These are phyloP conservation scores for Oryza punctata DNA, from an alignment of 176 grass and related monocot species.

Conservation along the genomic window DNA sequence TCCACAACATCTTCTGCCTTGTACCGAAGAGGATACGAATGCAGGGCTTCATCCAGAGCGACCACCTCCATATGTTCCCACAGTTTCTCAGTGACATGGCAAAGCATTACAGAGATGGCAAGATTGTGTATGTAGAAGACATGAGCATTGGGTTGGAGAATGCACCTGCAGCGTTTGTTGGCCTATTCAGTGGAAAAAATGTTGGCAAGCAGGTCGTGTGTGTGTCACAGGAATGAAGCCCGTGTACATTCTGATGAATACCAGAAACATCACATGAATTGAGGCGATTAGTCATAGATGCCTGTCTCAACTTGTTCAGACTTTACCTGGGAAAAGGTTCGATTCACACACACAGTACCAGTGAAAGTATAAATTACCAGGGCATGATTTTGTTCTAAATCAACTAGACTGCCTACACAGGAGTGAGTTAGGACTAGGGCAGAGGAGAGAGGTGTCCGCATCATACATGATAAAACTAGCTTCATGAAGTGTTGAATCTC, in stretches of 20 bases:
- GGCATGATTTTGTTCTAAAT: background rate
- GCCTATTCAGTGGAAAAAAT: slow-evolving; percentile 83
- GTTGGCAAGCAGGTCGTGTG: slow-evolving; percentile 73
- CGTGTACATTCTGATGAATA: background rate
- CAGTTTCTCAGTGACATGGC: slow-evolving; percentile 56
- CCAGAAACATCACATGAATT: background rate
- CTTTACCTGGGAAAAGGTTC: background rate
- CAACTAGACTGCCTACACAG: too few species aligned
- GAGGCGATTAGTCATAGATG: background rate
- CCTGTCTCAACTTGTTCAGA: background rate
- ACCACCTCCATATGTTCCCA: slow-evolving; percentile 61
- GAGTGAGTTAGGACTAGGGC: too few species aligned
- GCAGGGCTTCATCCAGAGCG: slow-evolving; percentile 75
- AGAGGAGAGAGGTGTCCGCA: too few species aligned
- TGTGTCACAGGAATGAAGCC: slow-evolving; percentile 45
- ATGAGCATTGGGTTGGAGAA: slow-evolving; percentile 68
- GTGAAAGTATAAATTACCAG: background rate
- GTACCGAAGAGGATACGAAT: slow-evolving; percentile 49
- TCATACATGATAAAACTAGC: too few species aligned
- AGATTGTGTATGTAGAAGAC: slow-evolving; percentile 75
- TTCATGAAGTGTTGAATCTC: too few species aligned
- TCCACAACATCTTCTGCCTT: slow-evolving; percentile 55
- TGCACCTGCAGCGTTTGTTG: slow-evolving; percentile 61
- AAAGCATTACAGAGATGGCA: slow-evolving; percentile 59
- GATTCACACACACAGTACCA: background rate